Evolutionary conservation across 371 early-diverging fungal genomes (phyloP), one percentile per base, ranked within the genome.

Genomic region (Apophysomyces sp.): DNA sequence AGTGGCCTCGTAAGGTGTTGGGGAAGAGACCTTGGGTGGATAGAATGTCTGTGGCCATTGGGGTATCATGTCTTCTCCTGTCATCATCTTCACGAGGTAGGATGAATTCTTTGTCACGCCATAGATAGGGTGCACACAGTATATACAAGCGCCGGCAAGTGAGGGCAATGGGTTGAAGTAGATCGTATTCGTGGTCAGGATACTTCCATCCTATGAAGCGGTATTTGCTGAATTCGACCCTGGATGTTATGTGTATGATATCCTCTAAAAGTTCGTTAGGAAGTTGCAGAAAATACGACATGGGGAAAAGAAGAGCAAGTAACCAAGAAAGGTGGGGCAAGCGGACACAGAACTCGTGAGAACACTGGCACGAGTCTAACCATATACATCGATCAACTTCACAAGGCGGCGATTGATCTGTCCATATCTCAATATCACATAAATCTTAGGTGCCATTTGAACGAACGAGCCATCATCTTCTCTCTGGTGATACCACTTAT

Each of bases 21-120:
- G 68, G 67, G 26, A 71, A 72, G 1, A 67, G 55, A 13, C 71
- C 69, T 39, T 57, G 60, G 39, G 62, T 61, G 0, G 74, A 58
- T 4, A 80, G 39, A 30, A 80, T 63, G 29, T 80, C 77, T 0
- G 80, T 80, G 1, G 80, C 77, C 54, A 69, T 67, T 12, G 67
- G 72, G 28, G 60, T 39, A 15, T 57, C 44, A 11, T 58, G 56
- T n/a, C 49, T 59, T 32, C 55, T 68, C 11, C 39, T 40, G 32
- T 75, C 57, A 44, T 77, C 77, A 15, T 74, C 64, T 49, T 70
- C 73, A 21, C 68, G 57, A 18, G 78, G 78, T 13, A 81, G 32
- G n/a, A 81, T 74, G 52, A 80, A 77, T 51, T 78, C 81, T 53
- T 81, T 77, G 36, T 78, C 72, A 60, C 73, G 70, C 81, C 81